Conservation (phyloP, 805 yeast species). For the Saturnispora zaruensis region DNA sequence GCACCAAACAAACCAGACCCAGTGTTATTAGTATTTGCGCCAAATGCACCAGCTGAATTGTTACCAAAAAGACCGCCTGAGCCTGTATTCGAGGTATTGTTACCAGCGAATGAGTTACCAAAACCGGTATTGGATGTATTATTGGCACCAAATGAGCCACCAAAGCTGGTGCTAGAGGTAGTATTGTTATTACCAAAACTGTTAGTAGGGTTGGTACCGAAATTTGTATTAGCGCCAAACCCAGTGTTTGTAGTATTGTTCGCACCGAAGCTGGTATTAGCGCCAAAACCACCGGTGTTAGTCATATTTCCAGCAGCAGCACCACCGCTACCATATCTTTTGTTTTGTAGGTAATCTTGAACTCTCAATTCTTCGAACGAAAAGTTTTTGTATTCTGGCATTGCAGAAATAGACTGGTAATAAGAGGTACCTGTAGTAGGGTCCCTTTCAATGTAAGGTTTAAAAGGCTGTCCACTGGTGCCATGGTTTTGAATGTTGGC, state of each 20-base stretch:
- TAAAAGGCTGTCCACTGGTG: conserved; percentile 62
- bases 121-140: conserved; percentile 28
- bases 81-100: conserved; percentile 28
- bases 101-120: conserved; percentile 28
- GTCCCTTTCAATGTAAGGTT: conserved; percentile 67
- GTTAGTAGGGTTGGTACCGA: conserved; percentile 16
- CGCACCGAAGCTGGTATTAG: conserved; percentile 27
- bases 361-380: conserved; percentile 83
- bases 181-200: conserved; percentile 16
- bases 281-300: conserved; percentile 28
- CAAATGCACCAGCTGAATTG: conserved; percentile 16
- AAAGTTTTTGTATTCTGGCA: conserved; percentile 82
- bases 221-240: conserved; percentile 31
- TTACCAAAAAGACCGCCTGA: conserved; percentile 31
- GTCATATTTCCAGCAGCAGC: conserved; percentile 15
- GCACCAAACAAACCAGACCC: conserved; percentile 29
- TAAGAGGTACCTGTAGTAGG: conserved; percentile 44
- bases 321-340: conserved; percentile 45
- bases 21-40: conserved; percentile 16
- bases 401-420: conserved; percentile 69
- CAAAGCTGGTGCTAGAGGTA: conserved; percentile 36
- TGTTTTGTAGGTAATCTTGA: conserved; percentile 75
- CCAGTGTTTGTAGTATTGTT: conserved; percentile 14
- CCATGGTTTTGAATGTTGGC: conserved; percentile 45
- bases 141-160: conserved; percentile 20